These are phyloP conservation scores for Eucalyptus decipiens DNA, from an alignment of 345 rosid species.

Conservation along the genomic window DNA sequence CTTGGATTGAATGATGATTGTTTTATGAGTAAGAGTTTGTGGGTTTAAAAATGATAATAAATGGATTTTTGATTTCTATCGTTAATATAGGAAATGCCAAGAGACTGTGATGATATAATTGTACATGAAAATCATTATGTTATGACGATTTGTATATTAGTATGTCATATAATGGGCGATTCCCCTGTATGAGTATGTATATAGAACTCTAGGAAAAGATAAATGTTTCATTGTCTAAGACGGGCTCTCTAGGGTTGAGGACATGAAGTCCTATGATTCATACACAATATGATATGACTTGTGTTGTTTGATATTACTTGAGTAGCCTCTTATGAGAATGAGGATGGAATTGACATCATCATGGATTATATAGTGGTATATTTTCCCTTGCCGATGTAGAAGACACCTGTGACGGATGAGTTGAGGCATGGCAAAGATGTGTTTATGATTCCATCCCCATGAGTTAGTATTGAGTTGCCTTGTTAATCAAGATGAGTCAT, in stretches of 20 bases:
- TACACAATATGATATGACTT: background rate
- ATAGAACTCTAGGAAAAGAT: background rate
- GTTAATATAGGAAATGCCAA: background rate
- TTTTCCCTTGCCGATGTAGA: rapidly evolving
- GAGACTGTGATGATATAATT: background rate
- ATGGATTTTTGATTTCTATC: background rate
- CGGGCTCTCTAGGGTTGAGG: background rate
- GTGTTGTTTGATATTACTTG: background rate
- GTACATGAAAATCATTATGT: background rate
- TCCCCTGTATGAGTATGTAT: background rate
- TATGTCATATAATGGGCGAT: background rate
- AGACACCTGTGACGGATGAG: background rate
- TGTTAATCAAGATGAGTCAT: background rate
- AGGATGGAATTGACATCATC: background rate
- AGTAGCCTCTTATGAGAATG: background rate
- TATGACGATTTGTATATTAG: background rate
- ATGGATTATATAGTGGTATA: background rate
- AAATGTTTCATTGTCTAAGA: background rate
- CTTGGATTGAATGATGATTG: background rate
- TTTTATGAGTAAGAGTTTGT: background rate
- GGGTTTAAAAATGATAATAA: background rate
- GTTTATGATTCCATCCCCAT: background rate
- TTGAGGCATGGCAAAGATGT: background rate
- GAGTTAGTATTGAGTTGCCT: background rate
- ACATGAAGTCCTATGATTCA: background rate